Base-by-base conservation (phyloP, 2,329 filamentous ascomycete species). In the Simplicillium sp. region DNA sequence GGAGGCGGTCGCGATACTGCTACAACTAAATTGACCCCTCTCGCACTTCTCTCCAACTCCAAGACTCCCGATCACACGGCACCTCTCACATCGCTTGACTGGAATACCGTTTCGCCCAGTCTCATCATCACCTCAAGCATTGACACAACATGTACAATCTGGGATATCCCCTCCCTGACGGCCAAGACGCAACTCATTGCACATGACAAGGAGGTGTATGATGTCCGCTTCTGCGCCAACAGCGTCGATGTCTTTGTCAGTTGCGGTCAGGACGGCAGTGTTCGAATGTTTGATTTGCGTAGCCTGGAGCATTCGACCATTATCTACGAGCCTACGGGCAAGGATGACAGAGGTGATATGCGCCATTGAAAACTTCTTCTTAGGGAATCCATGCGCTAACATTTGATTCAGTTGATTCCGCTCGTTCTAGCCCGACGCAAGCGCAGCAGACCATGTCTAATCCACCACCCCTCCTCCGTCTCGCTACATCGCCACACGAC, bases 161-260 rank as follows among this genome's bases (percentile, higher is more conserved):
- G 92, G 92, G 92, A 98, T 60, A 98, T 98, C 42, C 92, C 92
- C 3, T 96, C 92, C 1, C 71, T 98, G 47, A 98, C 92, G 1
- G 92, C 92, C 39, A 98, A 98, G 66, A 98, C 92, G 2, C 92
- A 98, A 60, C 71, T 98, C 36, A 98, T 98, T 62, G 92, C 92
- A 15, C 92, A 98, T 60, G 92, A 98, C 66, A 97, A 97, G 63
- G 92, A 98, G 63, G 92, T 98, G 6, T 98, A 95, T 55, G 92
- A 98, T 59, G 92, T 98, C 37, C 82, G 92, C 15, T 98, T 98
- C 65, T 98, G 92, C 65, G 92, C 92, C 37, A 92, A 94, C 51
- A 96, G 88, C 53, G 87, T 95, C n/a, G 92, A 98, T 55, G 89
- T 97, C 2, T 98, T 98, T 60, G 92, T 97, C 28, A 95, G 87